phyloP scores from a whole-genome alignment of 371 early-diverging fungal genomes.

The Actinomortierella wolfii region DNA sequence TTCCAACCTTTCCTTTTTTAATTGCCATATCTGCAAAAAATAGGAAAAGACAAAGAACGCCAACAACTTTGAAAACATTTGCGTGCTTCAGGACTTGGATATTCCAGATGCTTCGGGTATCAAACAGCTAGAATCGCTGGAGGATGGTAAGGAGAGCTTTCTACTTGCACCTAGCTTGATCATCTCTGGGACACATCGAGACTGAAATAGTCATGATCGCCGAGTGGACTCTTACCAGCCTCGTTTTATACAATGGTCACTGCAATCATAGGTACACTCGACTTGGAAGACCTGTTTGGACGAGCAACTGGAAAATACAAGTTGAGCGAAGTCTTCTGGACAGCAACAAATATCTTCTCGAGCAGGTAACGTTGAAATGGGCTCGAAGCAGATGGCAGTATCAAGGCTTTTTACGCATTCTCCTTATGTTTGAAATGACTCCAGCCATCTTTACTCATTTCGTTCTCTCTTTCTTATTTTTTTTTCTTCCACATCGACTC shows the following conservation, averaged over 20 bases:
- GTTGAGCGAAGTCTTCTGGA: conserved; percentile 68
- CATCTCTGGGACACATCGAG: too few relatives aligned
- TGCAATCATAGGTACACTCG: conserved; percentile 25
- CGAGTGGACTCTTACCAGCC: too few relatives aligned
- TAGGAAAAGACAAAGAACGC: conserved; percentile 51
- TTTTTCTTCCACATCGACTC: too few relatives aligned
- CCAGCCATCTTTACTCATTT: neutral
- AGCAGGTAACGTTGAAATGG: conserved; percentile 51
- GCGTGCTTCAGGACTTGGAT: conserved; percentile 66
- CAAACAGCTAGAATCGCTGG: conserved; percentile 60
- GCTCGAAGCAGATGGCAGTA: too few relatives aligned
- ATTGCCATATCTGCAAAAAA: neutral
- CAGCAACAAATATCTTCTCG: conserved; percentile 61
- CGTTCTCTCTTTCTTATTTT: neutral
- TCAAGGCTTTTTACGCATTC: too few relatives aligned
- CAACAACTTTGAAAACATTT: conserved; percentile 58
- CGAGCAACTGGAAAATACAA: conserved; percentile 53
- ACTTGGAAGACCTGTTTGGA: conserved; percentile 57
- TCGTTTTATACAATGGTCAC: neutral
- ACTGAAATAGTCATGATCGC: too few relatives aligned
- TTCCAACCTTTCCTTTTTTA: neutral
- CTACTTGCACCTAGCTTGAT: too few relatives aligned
- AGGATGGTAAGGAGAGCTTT: conserved; percentile 48
- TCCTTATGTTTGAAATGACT: neutral
- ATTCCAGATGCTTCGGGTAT: conserved; percentile 64